Conservation (phyloP, 805 yeast genomes). For the Saccharomyces mikatae region DNA sequence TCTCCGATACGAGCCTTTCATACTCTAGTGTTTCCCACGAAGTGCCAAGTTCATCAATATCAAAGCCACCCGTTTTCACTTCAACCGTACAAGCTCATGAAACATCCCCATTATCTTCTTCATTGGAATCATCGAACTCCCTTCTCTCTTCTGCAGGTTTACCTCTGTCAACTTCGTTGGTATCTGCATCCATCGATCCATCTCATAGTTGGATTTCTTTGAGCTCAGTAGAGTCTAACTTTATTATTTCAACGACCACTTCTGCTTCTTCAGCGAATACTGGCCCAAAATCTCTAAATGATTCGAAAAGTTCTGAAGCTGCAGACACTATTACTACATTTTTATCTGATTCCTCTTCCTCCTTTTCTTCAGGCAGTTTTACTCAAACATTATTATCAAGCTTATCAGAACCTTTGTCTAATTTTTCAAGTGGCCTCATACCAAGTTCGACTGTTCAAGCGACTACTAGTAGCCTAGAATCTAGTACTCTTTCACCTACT, state of each 20-base stretch:
- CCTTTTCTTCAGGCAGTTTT: not conserved
- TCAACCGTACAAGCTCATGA: not conserved
- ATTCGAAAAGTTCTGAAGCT: not conserved
- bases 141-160: not conserved
- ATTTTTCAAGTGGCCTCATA: not conserved
- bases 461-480: not conserved
- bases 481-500: not conserved
- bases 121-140: not conserved
- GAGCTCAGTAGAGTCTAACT: not conserved
- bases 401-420: not conserved
- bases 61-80: not conserved
- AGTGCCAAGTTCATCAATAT: not conserved
- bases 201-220: not conserved
- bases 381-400: not conserved
- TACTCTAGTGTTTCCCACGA: not conserved
- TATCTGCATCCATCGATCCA: not conserved
- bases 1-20: not conserved
- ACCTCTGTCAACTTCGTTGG: not conserved
- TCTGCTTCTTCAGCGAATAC: not conserved
- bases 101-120: not conserved
- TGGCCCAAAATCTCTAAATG: not conserved
- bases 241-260: not conserved
- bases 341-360: not conserved
- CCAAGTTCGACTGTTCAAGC: not conserved
- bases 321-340: not conserved